Conservation (phyloP, 306 rosid genomes). For the Cucumis melo region DNA sequence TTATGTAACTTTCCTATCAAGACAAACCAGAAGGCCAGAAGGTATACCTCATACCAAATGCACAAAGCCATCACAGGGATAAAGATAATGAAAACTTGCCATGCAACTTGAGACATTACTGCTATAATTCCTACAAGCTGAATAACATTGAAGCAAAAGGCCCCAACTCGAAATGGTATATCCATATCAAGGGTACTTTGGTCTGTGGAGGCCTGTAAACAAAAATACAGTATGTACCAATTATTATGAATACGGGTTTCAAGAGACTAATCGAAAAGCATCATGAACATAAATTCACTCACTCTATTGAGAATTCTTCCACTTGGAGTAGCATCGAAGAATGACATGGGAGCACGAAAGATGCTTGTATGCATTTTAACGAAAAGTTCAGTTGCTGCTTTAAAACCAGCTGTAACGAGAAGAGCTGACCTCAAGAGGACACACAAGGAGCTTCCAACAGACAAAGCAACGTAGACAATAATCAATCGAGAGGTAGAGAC, state of each 20-base stretch:
- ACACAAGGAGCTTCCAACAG: constrained; percentile 56
- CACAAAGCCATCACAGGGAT: constrained; percentile 47
- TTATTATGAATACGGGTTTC: no score
- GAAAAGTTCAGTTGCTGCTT: constrained; percentile 63
- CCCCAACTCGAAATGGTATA: constrained; percentile 28
- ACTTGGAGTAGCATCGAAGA: constrained; percentile 82
- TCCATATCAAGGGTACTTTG: constrained; percentile 51
- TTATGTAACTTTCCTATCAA: not conserved
- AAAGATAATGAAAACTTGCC: constrained; percentile 70
- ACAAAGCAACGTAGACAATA: constrained; percentile 45
- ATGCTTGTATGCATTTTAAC: constrained; percentile 61
- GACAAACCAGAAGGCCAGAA: constrained; percentile 5
- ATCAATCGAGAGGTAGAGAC: constrained; percentile 34
- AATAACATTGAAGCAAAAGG: constrained; percentile 37
- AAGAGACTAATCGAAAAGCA: not conserved
- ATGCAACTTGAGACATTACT: constrained; percentile 73
- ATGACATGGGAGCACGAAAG: constrained; percentile 83
- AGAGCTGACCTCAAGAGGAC: constrained; percentile 34
- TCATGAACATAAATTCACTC: constrained; percentile 6
- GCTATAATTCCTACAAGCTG: constrained; percentile 64
- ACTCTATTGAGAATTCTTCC: constrained; percentile 76
- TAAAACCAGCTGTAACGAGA: constrained; percentile 46
- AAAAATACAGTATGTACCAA: not conserved
- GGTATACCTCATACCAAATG: constrained; percentile 65
- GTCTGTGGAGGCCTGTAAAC: constrained; percentile 63